These are phyloP conservation scores for Aspergillus sojae DNA, from an alignment of 2,329 filamentous ascomycete species.

Conservation along the genomic window DNA sequence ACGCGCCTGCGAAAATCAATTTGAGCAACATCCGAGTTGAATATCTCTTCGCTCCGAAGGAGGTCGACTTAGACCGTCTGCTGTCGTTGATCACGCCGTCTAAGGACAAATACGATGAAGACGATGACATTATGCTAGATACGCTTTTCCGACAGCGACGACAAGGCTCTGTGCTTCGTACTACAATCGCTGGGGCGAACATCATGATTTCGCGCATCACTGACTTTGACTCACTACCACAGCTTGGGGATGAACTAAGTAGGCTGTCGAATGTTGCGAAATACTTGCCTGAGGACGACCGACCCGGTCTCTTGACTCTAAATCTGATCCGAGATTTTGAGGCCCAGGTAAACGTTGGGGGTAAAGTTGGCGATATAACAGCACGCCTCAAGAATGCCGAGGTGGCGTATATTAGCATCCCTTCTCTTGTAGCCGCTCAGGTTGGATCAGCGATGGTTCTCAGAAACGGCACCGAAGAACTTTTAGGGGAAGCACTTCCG, in stretches of 20 bases:
- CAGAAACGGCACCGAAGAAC: slow-evolving; percentile 69
- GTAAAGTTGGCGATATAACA: slow-evolving; percentile 67
- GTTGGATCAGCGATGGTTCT: slow-evolving; percentile 63
- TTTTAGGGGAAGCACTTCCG: slow-evolving; percentile 66
- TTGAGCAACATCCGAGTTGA: slow-evolving; percentile 70
- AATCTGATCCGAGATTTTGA: slow-evolving; percentile 66
- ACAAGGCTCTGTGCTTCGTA: slow-evolving; percentile 79
- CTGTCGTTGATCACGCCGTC: slow-evolving; percentile 88
- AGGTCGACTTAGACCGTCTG: slow-evolving; percentile 78
- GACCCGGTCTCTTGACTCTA: slow-evolving; percentile 82
- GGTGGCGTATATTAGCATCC: slow-evolving; percentile 79
- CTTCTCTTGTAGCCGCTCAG: slow-evolving; percentile 78
- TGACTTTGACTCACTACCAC: slow-evolving; percentile 68
- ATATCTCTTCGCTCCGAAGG: slow-evolving; percentile 72
- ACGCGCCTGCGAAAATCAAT: slow-evolving; percentile 63
- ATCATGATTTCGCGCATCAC: slow-evolving; percentile 64
- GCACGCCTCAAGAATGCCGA: slow-evolving; percentile 66
- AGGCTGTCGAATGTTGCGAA: slow-evolving; percentile 87
- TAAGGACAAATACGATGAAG: slow-evolving; percentile 82
- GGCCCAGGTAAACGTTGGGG: slow-evolving; percentile 64
- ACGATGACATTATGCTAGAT: slow-evolving; percentile 93
- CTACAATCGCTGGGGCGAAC: slow-evolving; percentile 67
- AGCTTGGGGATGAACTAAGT: slow-evolving; percentile 75
- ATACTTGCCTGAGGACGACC: slow-evolving; percentile 93
- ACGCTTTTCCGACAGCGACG: slow-evolving; percentile 82